phyloP scores from a whole-genome alignment of 345 rosid species.

The Isatis tinctoria region DNA sequence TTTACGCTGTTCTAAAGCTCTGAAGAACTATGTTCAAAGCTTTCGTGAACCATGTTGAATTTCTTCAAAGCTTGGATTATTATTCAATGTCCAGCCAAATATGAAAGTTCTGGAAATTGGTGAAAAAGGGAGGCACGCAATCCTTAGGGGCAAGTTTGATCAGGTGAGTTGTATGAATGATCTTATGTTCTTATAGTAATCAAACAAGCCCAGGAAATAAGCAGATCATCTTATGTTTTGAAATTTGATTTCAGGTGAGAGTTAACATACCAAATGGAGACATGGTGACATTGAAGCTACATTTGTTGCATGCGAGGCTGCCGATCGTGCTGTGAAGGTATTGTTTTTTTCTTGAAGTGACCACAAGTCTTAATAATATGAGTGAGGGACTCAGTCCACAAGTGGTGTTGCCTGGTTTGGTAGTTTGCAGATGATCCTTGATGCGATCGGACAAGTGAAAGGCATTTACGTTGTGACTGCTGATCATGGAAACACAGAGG shows the following conservation, averaged over 20 bases:
- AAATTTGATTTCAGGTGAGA: constrained; percentile 50
- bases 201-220: background rate
- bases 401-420: background rate
- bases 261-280: constrained; percentile 90
- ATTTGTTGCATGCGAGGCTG: constrained; percentile 81
- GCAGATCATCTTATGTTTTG: background rate
- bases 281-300: constrained; percentile 93
- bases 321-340: constrained; percentile 92
- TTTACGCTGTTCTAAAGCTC: no score
- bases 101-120: constrained; percentile 94
- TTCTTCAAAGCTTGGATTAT: no score
- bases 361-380: background rate
- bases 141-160: constrained; percentile 74
- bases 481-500: constrained; percentile 98
- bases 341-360: background rate
- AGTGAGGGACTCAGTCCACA: background rate
- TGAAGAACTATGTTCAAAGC: no score
- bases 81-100: constrained; percentile 87
- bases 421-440: constrained; percentile 70
- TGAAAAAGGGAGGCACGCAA: constrained; percentile 82
- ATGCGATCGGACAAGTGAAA: constrained; percentile 77
- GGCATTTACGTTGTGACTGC: constrained; percentile 94
- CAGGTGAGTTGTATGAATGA: constrained; percentile 48
- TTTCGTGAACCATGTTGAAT: no score
- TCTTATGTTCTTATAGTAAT: background rate